These are phyloP conservation scores for Cladosporium sp. DNA, from an alignment of 2,329 filamentous ascomycete species.

Conservation along the genomic window DNA sequence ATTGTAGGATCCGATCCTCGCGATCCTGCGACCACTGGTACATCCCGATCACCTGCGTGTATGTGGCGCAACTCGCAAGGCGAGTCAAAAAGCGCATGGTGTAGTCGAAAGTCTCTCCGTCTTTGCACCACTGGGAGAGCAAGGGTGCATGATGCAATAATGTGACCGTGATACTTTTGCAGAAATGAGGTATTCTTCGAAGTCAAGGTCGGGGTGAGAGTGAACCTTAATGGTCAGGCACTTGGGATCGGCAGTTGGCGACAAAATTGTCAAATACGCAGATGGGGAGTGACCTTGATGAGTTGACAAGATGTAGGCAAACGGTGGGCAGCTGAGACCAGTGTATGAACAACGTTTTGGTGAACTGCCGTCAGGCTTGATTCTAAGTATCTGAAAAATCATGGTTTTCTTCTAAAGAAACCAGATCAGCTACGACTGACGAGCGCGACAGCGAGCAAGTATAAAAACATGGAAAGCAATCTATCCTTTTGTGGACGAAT, in stretches of 20 bases:
- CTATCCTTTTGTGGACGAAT: conserved; percentile 15
- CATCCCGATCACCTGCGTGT: too few relatives aligned
- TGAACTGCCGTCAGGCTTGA: not conserved
- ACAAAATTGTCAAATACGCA: not conserved
- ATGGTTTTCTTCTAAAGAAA: not conserved
- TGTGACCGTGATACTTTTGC: not conserved
- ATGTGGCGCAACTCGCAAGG: not conserved
- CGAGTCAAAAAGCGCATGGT: not conserved
- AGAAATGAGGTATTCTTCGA: not conserved
- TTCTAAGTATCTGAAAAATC: not conserved
- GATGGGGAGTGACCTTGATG: not conserved
- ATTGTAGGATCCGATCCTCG: not conserved
- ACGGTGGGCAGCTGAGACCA: not conserved
- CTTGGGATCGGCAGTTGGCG: not conserved
- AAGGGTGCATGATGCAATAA: not conserved
- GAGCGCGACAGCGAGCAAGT: not conserved
- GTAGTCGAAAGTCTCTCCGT: not conserved
- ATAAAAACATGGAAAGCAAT: conserved; percentile 11
- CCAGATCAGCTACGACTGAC: conserved; percentile 1
- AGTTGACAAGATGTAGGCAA: not conserved
- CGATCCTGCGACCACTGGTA: not conserved
- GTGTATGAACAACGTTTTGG: not conserved
- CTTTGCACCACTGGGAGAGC: not conserved
- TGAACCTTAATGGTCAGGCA: not conserved
- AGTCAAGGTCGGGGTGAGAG: not conserved